These are phyloP conservation scores for Byssochlamys sp. DNA, from an alignment of 2,329 filamentous ascomycete genomes.

Conservation along the genomic window DNA sequence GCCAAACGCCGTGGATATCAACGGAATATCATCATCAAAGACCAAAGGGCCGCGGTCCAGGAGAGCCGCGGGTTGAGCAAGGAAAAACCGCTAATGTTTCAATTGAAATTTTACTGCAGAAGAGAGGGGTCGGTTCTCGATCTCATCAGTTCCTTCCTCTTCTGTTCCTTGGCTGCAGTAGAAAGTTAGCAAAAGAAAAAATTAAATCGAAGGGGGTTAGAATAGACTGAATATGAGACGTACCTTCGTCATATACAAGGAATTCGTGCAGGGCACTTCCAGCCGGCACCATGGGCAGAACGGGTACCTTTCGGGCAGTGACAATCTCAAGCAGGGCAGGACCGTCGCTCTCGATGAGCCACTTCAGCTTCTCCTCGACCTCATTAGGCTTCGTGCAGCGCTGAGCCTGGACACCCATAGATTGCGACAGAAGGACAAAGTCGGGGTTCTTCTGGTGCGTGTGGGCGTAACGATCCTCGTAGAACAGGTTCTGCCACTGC, in stretches of 20 bases:
- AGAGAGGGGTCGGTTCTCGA: constrained; percentile 42
- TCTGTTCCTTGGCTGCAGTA: constrained; percentile 54
- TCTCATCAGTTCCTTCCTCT: constrained; percentile 57
- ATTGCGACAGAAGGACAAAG: constrained; percentile 83
- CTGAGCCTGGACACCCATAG: constrained; percentile 75
- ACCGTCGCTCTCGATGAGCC: constrained; percentile 83
- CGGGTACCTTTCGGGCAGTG: constrained; percentile 68
- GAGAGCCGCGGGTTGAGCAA: not conserved
- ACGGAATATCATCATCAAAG: constrained; percentile 19
- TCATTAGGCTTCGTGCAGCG: constrained; percentile 66
- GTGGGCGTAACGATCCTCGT: constrained; percentile 82
- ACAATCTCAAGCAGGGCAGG: constrained; percentile 86
- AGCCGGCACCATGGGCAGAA: constrained; percentile 93
- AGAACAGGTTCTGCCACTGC: constrained; percentile 96
- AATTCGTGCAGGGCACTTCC: constrained; percentile 87
- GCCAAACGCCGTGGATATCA: constrained; percentile 37
- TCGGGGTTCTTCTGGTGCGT: constrained; percentile 94
- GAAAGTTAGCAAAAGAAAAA: not conserved
- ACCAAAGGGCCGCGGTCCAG: constrained; percentile 10
- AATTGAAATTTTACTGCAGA: constrained; percentile 13
- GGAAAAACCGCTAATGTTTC: constrained; percentile 6
- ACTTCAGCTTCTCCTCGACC: constrained; percentile 66
- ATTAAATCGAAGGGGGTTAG: constrained; percentile 4
- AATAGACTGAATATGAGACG: constrained; percentile 22
- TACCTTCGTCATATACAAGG: constrained; percentile 73